Evolutionary conservation across 1,139 yeast genomes (phyloP), one percentile per base, ranked within the genome.

Genomic region (Fermentozyma sake): DNA sequence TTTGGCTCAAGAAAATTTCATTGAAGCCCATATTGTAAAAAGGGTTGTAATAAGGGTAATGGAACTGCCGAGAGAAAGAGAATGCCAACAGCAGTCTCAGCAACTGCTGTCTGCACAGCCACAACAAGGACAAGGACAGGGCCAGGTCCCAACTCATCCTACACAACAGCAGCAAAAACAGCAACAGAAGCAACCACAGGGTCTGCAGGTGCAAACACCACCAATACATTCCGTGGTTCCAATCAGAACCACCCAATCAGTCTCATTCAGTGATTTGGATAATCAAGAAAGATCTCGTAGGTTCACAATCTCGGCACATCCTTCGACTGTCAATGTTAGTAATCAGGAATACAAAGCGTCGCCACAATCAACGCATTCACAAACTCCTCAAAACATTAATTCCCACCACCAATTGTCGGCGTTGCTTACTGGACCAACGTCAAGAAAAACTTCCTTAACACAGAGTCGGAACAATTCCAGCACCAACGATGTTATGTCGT

Each of bases 261-360:
- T 67, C 6, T 64, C 72, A 4, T 67, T 67, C 35, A 51, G 59
- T 19, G 67, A 62, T 27, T 41, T 53, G 30, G 68, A 65, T 23
- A 42, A 40, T 17, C 64, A 54, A 33, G 73, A 67, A 27, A 50
- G 64, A 23, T 47, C 64, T 12, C 44, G 72, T 29, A 42, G 73
- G 25, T 66, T 67, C 43, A 67, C 73, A 8, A 67, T 67, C 13
- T 55, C 67, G 6, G 67, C 73, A 2, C 71, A 67, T 31, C 73
- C 73, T 1, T 47, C 50, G 29, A 28, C 44, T 13, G 48, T 36
- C 10, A 48, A 46, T 23, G 42, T 49, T 14, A 25, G 44, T 18
- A 27, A 30, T n/a, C 32, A 31, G 10, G 35, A 34, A n/a, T 15
- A 17, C 5, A 10, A 8, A 12, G 7, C 24, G 10, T 19, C 29